Conservation (phyloP, 495 filamentous ascomycete genomes). For the Neurospora sp. region DNA sequence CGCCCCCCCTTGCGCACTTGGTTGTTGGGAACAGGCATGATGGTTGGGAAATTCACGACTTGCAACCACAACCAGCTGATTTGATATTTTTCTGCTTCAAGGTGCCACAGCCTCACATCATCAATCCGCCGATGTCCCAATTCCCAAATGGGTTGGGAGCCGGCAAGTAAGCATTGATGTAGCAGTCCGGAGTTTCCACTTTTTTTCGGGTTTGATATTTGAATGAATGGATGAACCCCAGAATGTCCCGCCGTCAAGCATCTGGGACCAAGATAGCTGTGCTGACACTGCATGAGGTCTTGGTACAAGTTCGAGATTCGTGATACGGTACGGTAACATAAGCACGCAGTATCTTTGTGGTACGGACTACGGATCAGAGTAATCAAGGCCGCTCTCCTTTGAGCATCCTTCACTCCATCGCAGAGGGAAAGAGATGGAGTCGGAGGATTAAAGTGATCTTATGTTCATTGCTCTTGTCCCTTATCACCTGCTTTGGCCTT, state of each 20-base stretch:
- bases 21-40: not conserved
- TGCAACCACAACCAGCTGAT: not conserved
- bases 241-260: not conserved
- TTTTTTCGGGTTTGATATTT: not conserved
- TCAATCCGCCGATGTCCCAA: not conserved
- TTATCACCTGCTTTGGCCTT: not conserved
- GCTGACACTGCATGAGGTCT: not conserved
- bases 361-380: not conserved
- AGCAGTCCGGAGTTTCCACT: not conserved
- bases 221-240: not conserved
- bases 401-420: conserved; percentile 4
- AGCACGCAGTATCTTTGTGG: not conserved
- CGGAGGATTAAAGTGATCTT: not conserved
- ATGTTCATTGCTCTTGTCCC: not conserved
- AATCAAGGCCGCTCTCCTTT: conserved; percentile 2
- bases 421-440: conserved; percentile 6
- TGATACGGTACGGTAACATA: not conserved
- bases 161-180: not conserved
- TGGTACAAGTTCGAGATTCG: not conserved
- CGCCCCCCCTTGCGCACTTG: not conserved
- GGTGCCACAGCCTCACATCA: not conserved
- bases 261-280: not conserved
- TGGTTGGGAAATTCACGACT: not conserved
- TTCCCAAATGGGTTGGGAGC: not conserved
- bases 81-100: not conserved